Conservation (phyloP, 805 yeast genomes). For the Nakazawaea sp. region DNA sequence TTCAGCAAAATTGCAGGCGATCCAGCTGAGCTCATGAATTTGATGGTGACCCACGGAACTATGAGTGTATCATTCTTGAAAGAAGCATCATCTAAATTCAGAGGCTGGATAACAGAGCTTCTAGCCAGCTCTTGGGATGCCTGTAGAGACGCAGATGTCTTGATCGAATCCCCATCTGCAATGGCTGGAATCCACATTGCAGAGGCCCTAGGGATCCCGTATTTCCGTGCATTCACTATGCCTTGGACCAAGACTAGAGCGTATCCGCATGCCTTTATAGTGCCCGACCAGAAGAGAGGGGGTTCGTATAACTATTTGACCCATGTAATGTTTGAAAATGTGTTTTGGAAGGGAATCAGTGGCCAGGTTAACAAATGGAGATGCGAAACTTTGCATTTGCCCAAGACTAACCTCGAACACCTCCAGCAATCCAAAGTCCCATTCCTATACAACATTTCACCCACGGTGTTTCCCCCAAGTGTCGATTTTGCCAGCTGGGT, state of each 20-base stretch:
- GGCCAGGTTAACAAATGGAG: slow-evolving; percentile 89
- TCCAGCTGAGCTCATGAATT: slow-evolving; percentile 84
- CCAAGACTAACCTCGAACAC: slow-evolving; percentile 60
- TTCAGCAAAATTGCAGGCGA: slow-evolving; percentile 83
- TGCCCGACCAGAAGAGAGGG: slow-evolving; percentile 88
- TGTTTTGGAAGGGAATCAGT: slow-evolving; percentile 89
- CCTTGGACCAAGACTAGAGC: slow-evolving; percentile 97
- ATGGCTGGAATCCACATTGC: slow-evolving; percentile 96
- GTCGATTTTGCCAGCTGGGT: slow-evolving; percentile 94
- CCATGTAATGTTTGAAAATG: slow-evolving; percentile 86
- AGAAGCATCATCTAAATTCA: slow-evolving; percentile 76
- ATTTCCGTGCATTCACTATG: slow-evolving; percentile 94
- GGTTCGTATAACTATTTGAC: slow-evolving; percentile 91
- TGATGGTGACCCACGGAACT: slow-evolving; percentile 88
- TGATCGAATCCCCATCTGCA: slow-evolving; percentile 94
- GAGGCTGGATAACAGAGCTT: slow-evolving; percentile 77
- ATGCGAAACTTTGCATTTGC: slow-evolving; percentile 53
- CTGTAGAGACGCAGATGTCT: slow-evolving; percentile 72
- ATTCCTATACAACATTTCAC: slow-evolving; percentile 83
- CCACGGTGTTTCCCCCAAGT: slow-evolving; percentile 84
- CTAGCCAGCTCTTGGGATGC: slow-evolving; percentile 77
- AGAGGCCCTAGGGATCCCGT: slow-evolving; percentile 84
- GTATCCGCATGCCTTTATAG: slow-evolving; percentile 93
- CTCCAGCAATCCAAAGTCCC: slow-evolving; percentile 80
- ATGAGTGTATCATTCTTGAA: slow-evolving; percentile 75